Conservation (phyloP, 345 rosid species). For the Garcia nutans region DNA sequence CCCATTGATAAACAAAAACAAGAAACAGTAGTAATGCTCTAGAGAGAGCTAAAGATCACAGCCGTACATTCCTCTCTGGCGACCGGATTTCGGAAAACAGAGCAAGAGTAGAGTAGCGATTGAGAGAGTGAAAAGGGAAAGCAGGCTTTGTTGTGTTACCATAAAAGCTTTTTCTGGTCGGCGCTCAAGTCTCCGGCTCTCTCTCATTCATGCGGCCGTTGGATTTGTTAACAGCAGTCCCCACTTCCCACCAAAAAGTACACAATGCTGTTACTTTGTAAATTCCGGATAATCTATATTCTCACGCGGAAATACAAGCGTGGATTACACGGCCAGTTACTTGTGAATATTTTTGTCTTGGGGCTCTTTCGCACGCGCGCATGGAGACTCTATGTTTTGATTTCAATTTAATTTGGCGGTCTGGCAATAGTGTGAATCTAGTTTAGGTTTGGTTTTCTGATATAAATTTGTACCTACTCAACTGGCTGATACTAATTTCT, state of each 20-base stretch:
- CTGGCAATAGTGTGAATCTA: too few species aligned
- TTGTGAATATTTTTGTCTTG: neutral
- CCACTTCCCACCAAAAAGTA: slow-evolving; percentile 26
- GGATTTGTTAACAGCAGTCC: slow-evolving; percentile 20
- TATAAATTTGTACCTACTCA: neutral
- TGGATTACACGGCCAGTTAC: neutral
- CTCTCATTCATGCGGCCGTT: neutral
- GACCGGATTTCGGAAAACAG: neutral
- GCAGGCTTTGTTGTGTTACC: neutral
- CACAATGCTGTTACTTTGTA: neutral
- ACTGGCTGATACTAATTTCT: too few species aligned
- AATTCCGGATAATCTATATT: neutral
- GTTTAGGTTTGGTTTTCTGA: neutral
- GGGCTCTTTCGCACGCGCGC: neutral
- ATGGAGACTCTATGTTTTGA: too few species aligned
- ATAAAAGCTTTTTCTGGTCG: neutral
- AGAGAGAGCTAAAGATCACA: neutral
- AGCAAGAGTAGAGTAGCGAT: neutral
- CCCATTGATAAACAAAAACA: slow-evolving; percentile 15
- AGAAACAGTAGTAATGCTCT: neutral
- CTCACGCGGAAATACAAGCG: neutral
- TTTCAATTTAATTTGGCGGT: neutral
- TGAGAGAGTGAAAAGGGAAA: slow-evolving; percentile 11
- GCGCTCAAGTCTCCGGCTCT: neutral
- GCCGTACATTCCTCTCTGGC: neutral